A percentile compares a stretch with the other conserved stretches of the same genome.
These are phyloP conservation scores for Entomortierella beljakovae DNA, from an alignment of 192 early-diverging fungal genomes.

Conservation along the genomic window DNA sequence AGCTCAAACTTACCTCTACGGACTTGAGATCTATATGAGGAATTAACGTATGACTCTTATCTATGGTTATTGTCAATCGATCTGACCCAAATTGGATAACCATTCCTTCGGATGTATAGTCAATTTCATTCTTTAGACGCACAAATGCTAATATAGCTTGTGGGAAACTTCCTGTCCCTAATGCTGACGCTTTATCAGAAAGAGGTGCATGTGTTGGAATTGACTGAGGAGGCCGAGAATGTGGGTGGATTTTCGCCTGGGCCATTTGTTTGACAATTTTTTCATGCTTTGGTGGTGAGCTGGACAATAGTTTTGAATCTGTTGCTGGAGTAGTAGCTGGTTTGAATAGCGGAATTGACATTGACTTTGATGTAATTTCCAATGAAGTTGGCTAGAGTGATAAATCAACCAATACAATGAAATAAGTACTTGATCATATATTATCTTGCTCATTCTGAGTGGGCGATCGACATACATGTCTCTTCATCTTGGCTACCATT, in stretches of 20 bases:
- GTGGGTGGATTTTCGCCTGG: background rate
- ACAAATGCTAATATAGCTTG: conserved; percentile 5
- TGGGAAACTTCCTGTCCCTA: conserved; percentile 38
- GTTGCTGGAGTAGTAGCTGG: background rate
- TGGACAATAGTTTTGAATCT: background rate
- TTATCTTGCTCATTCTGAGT: background rate
- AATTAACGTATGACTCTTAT: conserved; percentile 18
- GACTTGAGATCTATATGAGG: conserved; percentile 11
- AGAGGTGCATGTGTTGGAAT: background rate
- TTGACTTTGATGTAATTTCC: background rate
- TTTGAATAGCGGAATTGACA: background rate
- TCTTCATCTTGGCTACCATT: conserved; percentile 30
- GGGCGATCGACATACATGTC: conserved; percentile 6
- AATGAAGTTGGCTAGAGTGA: background rate
- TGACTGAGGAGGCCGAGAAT: background rate
- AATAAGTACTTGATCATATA: background rate
- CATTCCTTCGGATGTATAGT: conserved; percentile 15
- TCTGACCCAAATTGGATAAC: conserved; percentile 33
- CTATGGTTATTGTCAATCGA: conserved; percentile 25
- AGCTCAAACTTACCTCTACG: conserved; percentile 19
- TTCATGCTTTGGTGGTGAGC: background rate
- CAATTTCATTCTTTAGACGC: background rate
- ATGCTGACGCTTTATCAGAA: conserved; percentile 7
- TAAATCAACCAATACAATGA: too few species aligned
- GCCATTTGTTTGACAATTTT: background rate